Evolutionary conservation across 83 land plant genomes (phyloP).

Genomic region (Picea mariana): DNA sequence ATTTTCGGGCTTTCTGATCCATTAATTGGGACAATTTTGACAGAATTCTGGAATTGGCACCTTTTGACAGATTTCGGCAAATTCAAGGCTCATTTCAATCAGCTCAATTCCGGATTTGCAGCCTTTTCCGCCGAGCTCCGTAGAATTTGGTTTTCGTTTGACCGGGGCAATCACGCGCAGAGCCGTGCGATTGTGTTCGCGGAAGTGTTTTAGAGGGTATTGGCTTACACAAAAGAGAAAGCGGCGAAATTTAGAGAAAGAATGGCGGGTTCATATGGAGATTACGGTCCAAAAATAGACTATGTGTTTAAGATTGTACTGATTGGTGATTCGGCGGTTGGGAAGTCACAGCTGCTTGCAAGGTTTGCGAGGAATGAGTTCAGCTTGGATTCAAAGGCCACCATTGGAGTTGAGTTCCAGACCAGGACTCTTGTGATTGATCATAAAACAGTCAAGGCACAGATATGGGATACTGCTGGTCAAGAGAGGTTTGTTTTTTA

Average conservation of each 20-base stretch:
- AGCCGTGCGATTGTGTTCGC: neutral
- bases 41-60: neutral
- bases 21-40: neutral
- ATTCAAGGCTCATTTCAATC: neutral
- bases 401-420: slow-evolving; percentile 13
- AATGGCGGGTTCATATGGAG: neutral
- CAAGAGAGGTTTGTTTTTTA: neutral
- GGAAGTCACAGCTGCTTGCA: slow-evolving; percentile 6
- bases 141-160: neutral
- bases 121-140: neutral
- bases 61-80: neutral
- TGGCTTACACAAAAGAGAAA: neutral
- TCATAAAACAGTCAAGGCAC: slow-evolving; percentile 16
- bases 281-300: slow-evolving; percentile 7
- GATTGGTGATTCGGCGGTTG: slow-evolving; percentile 6
- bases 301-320: slow-evolving; percentile 13
- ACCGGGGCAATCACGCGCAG: neutral
- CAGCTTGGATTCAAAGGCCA: slow-evolving; percentile 14
- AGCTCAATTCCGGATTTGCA: neutral
- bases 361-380: slow-evolving; percentile 15
- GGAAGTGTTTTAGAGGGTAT: neutral
- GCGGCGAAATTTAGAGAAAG: neutral
- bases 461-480: slow-evolving; percentile 13
- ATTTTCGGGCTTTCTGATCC: neutral
- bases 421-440: slow-evolving; percentile 12